A percentile compares a stretch with the other conserved stretches of the same genome.
phyloP scores from a whole-genome alignment of 2,329 filamentous ascomycete species.

The Chaetomiaceae sp. region DNA sequence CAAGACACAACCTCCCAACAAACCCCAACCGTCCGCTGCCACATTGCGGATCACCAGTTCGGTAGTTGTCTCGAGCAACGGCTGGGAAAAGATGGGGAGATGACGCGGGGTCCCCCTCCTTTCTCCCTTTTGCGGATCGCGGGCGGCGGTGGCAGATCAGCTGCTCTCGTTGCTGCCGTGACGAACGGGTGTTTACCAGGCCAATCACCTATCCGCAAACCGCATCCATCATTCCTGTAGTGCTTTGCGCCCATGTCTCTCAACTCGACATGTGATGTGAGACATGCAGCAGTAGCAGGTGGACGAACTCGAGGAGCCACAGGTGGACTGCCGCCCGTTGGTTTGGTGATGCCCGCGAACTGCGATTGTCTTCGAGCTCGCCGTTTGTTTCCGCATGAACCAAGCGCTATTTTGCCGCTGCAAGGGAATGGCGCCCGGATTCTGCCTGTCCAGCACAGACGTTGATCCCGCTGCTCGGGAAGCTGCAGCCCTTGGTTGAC shows the following conservation, averaged over 20 bases:
- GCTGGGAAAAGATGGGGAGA: not conserved
- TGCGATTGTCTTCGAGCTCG: not conserved
- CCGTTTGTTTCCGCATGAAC: slow-evolving; percentile 19
- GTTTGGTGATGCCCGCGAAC: slow-evolving; percentile 24
- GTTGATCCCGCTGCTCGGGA: slow-evolving; percentile 15
- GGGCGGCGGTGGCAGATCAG: slow-evolving; percentile 4
- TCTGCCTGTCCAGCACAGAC: slow-evolving; percentile 5
- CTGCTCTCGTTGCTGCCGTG: not conserved
- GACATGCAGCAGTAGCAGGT: too few relatives aligned
- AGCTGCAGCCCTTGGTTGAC: slow-evolving; percentile 5
- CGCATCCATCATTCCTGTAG: slow-evolving; percentile 2
- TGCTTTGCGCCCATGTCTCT: not conserved
- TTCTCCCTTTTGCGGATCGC: not conserved
- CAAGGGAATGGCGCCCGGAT: slow-evolving; percentile 13
- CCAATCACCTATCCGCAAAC: slow-evolving; percentile 10
- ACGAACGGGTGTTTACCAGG: slow-evolving; percentile 10
- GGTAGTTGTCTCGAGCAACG: not conserved
- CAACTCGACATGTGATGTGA: slow-evolving; percentile 9
- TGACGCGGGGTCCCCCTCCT: not conserved
- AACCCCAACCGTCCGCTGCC: not conserved
- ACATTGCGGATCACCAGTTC: not conserved
- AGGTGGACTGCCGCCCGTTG: slow-evolving; percentile 3
- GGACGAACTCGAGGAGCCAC: too few relatives aligned
- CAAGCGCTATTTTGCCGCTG: slow-evolving; percentile 17
- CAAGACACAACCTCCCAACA: not conserved